Evolutionary conservation across 495 filamentous ascomycete genomes (phyloP).

Genomic region (Aspergillus homomorphus): DNA sequence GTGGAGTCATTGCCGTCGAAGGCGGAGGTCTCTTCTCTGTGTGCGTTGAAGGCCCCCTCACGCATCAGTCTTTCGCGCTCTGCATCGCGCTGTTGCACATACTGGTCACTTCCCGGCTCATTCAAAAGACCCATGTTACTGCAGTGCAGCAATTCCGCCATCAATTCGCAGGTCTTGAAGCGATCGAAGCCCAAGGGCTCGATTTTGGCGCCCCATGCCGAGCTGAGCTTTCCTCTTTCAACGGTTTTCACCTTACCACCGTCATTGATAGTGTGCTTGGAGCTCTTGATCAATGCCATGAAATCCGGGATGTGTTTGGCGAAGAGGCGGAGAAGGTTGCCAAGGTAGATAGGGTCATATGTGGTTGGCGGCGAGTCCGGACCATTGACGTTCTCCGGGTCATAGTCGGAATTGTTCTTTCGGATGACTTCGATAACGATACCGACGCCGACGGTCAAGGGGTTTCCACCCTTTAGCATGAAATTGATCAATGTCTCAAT

Average conservation of each 20-base stretch:
- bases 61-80: slow-evolving; percentile 75
- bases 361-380: slow-evolving; percentile 74
- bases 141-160: slow-evolving; percentile 96
- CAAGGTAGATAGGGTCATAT: slow-evolving; percentile 95
- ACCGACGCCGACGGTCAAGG: slow-evolving; percentile 92
- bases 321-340: slow-evolving; percentile 86
- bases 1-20: slow-evolving; percentile 51
- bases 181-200: slow-evolving; percentile 96
- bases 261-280: slow-evolving; percentile 57
- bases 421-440: slow-evolving; percentile 98
- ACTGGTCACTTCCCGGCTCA: slow-evolving; percentile 84
- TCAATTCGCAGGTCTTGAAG: slow-evolving; percentile 98
- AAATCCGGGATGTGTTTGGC: slow-evolving; percentile 92
- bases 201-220: slow-evolving; percentile 85
- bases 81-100: slow-evolving; percentile 74
- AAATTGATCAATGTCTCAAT: slow-evolving; percentile 77
- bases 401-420: slow-evolving; percentile 99
- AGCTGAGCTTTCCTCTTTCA: slow-evolving; percentile 64
- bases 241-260: slow-evolving; percentile 57
- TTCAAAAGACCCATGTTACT: slow-evolving; percentile 99
- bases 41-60: slow-evolving; percentile 54
- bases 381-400: slow-evolving; percentile 78
- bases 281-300: slow-evolving; percentile 78
- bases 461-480: slow-evolving; percentile 93
- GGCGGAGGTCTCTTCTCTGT: slow-evolving; percentile 38